Evolutionary conservation across 345 rosid genomes (phyloP).

Genomic region (Iberis pinnata): DNA sequence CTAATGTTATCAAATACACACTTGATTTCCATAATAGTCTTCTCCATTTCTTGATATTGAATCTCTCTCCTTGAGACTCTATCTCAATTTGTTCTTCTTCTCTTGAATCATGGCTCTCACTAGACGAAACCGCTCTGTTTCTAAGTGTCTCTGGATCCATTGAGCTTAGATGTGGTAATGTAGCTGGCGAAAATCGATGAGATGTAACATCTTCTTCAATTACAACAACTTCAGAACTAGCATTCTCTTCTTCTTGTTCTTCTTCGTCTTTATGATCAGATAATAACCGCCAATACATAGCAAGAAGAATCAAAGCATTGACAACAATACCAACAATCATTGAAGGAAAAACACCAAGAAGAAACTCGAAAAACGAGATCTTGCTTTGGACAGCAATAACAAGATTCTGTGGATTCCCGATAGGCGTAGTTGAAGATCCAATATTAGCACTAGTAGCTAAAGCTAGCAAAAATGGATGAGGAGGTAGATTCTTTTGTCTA

Average conservation of each 20-base stretch:
- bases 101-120: constrained; percentile 27
- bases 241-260: constrained; percentile 35
- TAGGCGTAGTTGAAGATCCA: constrained; percentile 81
- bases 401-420: constrained; percentile 85
- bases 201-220: constrained; percentile 45
- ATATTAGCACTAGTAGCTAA: constrained; percentile 83
- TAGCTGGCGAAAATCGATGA: constrained; percentile 69
- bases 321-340: constrained; percentile 56
- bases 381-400: constrained; percentile 66
- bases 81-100: constrained; percentile 39
- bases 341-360: constrained; percentile 55
- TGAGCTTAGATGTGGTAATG: constrained; percentile 46
- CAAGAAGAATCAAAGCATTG: constrained; percentile 49
- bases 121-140: constrained; percentile 31
- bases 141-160: constrained; percentile 39
- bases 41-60: constrained; percentile 39
- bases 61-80: constrained; percentile 27
- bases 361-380: constrained; percentile 55
- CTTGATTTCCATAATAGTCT: constrained; percentile 47
- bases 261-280: constrained; percentile 44
- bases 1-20: constrained; percentile 56
- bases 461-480: constrained; percentile 71
- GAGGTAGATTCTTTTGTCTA: constrained; percentile 71
- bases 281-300: constrained; percentile 62
- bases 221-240: constrained; percentile 30